Conservation (phyloP, 2,329 filamentous ascomycete species). For the Botrytis cinerea region DNA sequence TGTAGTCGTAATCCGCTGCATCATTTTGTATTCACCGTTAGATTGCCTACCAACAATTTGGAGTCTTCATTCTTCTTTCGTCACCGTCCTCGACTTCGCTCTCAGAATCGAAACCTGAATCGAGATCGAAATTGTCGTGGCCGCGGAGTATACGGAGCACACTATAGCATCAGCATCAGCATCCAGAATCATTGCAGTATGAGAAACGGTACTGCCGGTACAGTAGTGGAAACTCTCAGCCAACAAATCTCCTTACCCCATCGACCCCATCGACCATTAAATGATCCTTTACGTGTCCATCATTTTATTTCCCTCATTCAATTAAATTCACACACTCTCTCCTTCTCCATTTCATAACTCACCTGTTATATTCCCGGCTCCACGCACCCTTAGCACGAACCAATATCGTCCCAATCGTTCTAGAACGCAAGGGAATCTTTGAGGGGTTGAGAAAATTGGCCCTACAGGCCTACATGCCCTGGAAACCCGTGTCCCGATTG, state of each 20-base stretch:
- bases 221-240: background rate
- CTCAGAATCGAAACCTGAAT: background rate
- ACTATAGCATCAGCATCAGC: background rate
- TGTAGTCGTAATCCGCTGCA: constrained; percentile 1
- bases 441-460: background rate
- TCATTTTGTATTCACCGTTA: background rate
- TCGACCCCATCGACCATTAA: background rate
- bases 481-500: background rate
- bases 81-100: background rate
- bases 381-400: background rate
- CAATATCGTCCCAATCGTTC: constrained; percentile 1
- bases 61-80: background rate
- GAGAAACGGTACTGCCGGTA: background rate
- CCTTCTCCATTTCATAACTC: background rate
- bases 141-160: background rate
- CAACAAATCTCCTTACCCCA: background rate
- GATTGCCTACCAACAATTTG: background rate
- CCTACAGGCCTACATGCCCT: background rate
- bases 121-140: too few species aligned
- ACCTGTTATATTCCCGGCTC: background rate
- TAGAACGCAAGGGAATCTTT: constrained; percentile 8
- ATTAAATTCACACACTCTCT: background rate
- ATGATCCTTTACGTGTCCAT: background rate
- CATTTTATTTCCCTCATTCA: background rate
- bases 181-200: background rate